A percentile compares a stretch with the other conserved stretches of the same genome.
Evolutionary conservation across 257 asterid species (phyloP).

Genomic region (Nicotiana obtusifolia): DNA sequence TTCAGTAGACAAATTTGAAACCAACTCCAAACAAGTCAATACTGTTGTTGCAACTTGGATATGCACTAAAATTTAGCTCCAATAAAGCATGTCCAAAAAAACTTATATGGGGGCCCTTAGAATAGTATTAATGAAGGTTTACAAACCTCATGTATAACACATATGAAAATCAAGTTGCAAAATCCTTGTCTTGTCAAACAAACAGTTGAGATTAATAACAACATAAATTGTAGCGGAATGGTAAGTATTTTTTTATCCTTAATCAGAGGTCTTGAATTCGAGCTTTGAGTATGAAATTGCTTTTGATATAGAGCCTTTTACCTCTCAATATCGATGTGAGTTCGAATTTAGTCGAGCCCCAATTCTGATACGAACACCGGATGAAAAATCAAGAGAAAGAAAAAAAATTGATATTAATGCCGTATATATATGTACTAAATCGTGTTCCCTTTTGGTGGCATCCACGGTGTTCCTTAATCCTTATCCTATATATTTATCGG

Average conservation of each 20-base stretch:
- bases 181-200: neutral
- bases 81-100: neutral
- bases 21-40: slow-evolving; percentile 1
- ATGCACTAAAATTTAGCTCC: neutral
- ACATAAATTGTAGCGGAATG: no score
- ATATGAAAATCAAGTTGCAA: slow-evolving; percentile 1
- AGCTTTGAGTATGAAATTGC: no score
- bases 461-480: neutral
- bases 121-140: neutral
- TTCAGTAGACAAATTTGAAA: slow-evolving; percentile 3
- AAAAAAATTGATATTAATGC: neutral
- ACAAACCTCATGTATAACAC: neutral
- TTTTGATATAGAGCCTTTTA: no score
- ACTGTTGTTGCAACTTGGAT: slow-evolving; percentile 1
- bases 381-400: no score
- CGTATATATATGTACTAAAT: neutral
- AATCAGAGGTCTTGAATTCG: rapidly evolving
- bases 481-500: neutral
- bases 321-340: rapidly evolving
- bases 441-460: neutral
- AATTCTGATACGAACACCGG: no score
- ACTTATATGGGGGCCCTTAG: neutral
- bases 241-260: no score
- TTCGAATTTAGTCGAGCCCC: no score
- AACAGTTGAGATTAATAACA: neutral